Evolutionary conservation across 2,329 filamentous ascomycete species (phyloP).

Genomic region (Plectosphaerella sp.): DNA sequence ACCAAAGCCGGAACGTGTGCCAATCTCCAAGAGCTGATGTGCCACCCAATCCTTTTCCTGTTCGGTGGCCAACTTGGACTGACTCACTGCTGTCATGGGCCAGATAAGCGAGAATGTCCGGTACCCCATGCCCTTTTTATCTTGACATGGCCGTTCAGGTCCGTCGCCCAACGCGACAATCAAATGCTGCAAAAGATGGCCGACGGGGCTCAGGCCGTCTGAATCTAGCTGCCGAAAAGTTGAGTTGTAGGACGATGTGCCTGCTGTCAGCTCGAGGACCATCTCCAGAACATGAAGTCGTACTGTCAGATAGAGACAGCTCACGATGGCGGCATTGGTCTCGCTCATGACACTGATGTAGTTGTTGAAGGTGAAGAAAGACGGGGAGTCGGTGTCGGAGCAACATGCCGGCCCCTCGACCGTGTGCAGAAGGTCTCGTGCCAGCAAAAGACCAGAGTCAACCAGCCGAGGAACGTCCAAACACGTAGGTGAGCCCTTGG

Average conservation of each 20-base stretch:
- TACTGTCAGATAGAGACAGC: not conserved
- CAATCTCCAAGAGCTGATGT: not conserved
- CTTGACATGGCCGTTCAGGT: no score
- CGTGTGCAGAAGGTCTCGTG: not conserved
- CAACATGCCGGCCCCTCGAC: not conserved
- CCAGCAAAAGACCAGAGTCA: not conserved
- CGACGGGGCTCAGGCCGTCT: no score
- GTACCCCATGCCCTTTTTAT: not conserved
- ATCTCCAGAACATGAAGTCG: not conserved
- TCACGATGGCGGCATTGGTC: constrained; percentile 11
- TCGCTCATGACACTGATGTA: constrained; percentile 7
- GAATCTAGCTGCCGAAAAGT: no score
- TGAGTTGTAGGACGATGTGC: no score
- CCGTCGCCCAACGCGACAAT: no score
- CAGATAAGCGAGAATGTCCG: not conserved
- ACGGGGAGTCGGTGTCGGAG: not conserved
- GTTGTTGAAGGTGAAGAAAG: not conserved
- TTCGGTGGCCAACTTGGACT: not conserved
- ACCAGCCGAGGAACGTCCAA: no score
- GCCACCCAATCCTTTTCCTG: not conserved
- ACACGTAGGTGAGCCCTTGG: no score
- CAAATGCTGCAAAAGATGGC: no score
- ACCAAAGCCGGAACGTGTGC: not conserved
- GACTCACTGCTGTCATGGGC: not conserved
- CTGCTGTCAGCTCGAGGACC: not conserved